Conservation (phyloP, 139 green algal genomes). For the Chlorella sp. region DNA sequence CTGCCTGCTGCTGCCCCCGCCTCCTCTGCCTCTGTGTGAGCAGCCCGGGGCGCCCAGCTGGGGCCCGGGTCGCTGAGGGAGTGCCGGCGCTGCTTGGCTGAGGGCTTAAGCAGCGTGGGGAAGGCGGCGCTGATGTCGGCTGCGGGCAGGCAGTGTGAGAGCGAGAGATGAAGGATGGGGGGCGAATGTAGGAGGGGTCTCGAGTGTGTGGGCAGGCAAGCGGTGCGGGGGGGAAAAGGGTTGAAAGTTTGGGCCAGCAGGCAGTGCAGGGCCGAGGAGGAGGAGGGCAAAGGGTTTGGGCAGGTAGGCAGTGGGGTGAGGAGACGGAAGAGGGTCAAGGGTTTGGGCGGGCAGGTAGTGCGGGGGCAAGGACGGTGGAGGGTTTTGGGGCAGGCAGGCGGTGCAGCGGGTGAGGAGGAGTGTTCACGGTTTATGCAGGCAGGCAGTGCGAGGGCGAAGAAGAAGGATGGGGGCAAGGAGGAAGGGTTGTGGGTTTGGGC, state of each 20-base stretch:
- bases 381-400: too few species aligned
- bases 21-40: not conserved
- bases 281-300: not conserved
- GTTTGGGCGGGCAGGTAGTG: too few species aligned
- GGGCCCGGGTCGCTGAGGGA: slow-evolving; percentile 8
- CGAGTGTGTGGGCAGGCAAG: not conserved
- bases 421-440: too few species aligned
- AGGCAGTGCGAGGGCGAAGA: too few species aligned
- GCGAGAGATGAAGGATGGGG: not conserved
- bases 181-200: not conserved
- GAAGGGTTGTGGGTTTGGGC: too few species aligned
- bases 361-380: too few species aligned
- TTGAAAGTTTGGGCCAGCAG: too few species aligned
- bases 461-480: too few species aligned
- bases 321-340: too few species aligned
- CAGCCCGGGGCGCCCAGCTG: not conserved
- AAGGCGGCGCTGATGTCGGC: slow-evolving; percentile 30
- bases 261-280: too few species aligned
- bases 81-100: slow-evolving; percentile 7
- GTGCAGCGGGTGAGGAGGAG: too few species aligned
- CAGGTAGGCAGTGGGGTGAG: not conserved
- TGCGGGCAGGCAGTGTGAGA: not conserved
- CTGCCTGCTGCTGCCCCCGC: not conserved
- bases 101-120: slow-evolving; percentile 6
- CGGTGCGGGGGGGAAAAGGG: too few species aligned